Evolutionary conservation across 1,284 basidiomycete genomes (phyloP), one percentile per base, ranked within the genome.

Genomic region (Apiotrichum montevideense): DNA sequence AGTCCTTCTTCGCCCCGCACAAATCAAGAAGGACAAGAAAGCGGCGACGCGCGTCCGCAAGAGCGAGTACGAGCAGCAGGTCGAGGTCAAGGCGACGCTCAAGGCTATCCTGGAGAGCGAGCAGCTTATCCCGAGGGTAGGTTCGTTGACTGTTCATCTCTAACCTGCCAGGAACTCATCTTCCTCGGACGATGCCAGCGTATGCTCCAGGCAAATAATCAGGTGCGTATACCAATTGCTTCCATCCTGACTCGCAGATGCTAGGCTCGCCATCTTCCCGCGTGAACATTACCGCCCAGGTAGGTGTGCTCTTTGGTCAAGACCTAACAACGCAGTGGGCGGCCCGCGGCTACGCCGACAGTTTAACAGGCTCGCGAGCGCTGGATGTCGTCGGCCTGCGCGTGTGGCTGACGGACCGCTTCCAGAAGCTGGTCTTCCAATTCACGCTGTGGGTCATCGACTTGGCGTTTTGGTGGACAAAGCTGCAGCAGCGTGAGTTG

Each of bases 131-230:
- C 79, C 79, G 0, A 64, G 76, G 49, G 78, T 78, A 34, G 35
- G 73, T 70, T 10, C 3, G 2, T 29, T 13, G 3, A 7, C 15
- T 11, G 3, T 39, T 13, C 21, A 9, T 7, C 7, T 8, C 51
- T 35, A 9, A 53, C 46, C 13, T 34, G 10, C 29, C 85, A 90
- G 77, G 87, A 85, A 62, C 78, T 94, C 40, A 85, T 93, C 56
- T 93, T 95, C 71, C 77, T 94, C 34, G 83, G 84, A 0, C 79
- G 90, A 57, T 89, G 88, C 68, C 89, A 92, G 83, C 81, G 90
- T 74, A 86, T 74, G 72, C 82, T 81, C 41, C 71, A 76, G 58
- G 77, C 77, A 11, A 77, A 78, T 56, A 79, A 79, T 51, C 77
- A 81, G 84, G 83, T 82, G 41, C 35, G 74, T 59, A 6, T 15